Base-by-base conservation (phyloP, 108 stramenopile genomes). In the Nitzschia sp. region DNA sequence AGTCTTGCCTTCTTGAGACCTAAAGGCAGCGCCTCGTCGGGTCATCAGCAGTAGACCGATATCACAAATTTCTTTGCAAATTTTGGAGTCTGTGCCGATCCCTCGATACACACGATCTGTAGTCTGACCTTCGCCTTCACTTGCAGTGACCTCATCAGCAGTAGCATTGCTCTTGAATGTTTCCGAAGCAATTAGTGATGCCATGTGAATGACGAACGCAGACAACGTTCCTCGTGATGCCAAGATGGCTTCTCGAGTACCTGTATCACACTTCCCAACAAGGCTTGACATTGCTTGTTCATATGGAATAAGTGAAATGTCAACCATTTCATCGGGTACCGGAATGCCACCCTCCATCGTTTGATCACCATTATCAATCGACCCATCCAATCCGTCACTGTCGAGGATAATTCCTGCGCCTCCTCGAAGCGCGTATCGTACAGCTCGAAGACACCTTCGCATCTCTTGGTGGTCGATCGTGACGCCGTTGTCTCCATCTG, bases 361-460 rank as follows among this genome's bases (percentile, higher is more conserved):
- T n/a, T 22, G 29, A 41, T 65, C 69, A 20, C 40, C 63, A 25
- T 64, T 63, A 41, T 84, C 71, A 9, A 34, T 40, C 40, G 74
- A 59, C 2, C 52, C 57, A 38, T 82, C 79, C 14, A 69, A 58
- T 25, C 57, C 59, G 51, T 84, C 62, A 10, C 53, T 52, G 66
- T 93, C 92, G 22, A 93, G 67, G 10, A 93, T 59, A 15, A 89
- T 55, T 9, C 86, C 78, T 53, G 77, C 73, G 25, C 84, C 84
- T 29, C 92, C 92, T 65, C 92, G 86, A 10, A 94, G 72, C 17
- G 85, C 65, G 64, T 94, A 94, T 9, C 88, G 80, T 55, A 91
- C 58, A 26, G 85, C 64, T 44, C 88, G 80, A 5, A 94, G 73
- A 10, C 76, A 81, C 11, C 81, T 69, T 24, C 85, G 72, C 40